Evolutionary conservation across 768 basidiomycete species (phyloP).

Genomic region (Xanthoconium stramineum): DNA sequence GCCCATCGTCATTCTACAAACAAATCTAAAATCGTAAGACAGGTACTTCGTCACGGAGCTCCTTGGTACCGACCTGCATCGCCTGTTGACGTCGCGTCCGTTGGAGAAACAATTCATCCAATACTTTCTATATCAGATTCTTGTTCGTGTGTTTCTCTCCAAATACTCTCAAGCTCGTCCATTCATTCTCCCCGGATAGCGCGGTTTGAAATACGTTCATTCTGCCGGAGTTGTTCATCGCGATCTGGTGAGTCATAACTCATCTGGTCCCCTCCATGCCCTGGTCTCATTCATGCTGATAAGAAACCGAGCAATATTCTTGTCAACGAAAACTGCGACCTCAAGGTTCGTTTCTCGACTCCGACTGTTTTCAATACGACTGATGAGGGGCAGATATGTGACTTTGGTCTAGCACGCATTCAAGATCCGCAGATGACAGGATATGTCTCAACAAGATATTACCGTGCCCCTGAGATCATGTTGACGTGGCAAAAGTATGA

Average conservation of each 20-base stretch:
- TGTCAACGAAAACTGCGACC: constrained; percentile 99
- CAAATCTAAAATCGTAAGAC: constrained; percentile 3
- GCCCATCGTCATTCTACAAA: constrained; percentile 4
- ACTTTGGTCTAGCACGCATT: constrained; percentile 97
- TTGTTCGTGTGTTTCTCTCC: constrained; percentile 49
- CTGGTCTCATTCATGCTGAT: background rate
- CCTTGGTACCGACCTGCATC: constrained; percentile 96
- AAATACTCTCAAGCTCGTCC: constrained; percentile 4
- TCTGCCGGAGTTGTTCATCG: constrained; percentile 99
- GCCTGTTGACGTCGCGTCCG: constrained; percentile 92
- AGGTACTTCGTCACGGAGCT: constrained; percentile 99
- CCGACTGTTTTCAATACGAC: background rate
- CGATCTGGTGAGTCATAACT: constrained; percentile 64
- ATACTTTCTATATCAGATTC: constrained; percentile 98
- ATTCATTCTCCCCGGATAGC: constrained; percentile 43
- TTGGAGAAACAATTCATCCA: constrained; percentile 99
- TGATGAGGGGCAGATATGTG: constrained; percentile 72
- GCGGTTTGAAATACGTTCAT: constrained; percentile 98
- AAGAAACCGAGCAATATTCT: constrained; percentile 99
- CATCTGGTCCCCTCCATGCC: background rate
- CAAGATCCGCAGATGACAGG: constrained; percentile 99
- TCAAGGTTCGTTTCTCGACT: constrained; percentile 60
- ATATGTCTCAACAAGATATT: constrained; percentile 98
- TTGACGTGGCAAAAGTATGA: constrained; percentile 99
- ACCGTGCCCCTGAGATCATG: constrained; percentile 99